Evolutionary conservation across 225 moss, liverwort and hornwort genomes (phyloP).

Genomic region (Pseudisothecium myosuroides): DNA sequence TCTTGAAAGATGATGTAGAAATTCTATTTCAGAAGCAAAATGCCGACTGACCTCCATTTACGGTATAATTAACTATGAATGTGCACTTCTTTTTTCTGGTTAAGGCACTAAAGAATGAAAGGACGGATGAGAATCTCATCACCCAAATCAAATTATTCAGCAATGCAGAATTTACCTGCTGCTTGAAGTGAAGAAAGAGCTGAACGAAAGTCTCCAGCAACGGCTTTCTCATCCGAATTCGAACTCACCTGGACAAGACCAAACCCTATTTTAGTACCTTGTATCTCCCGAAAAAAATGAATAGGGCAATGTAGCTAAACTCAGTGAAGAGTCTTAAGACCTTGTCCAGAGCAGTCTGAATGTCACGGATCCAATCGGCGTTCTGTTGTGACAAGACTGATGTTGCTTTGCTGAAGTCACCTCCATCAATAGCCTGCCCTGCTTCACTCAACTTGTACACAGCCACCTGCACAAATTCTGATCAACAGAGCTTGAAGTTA

Average conservation of each 20-base stretch:
- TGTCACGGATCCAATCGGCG: constrained; percentile 55
- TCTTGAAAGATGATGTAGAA: not conserved
- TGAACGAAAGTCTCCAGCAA: constrained; percentile 56
- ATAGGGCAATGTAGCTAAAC: not conserved
- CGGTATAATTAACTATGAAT: not conserved
- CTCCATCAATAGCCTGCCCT: constrained; percentile 85
- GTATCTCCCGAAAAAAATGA: not conserved
- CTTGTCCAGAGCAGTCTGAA: constrained; percentile 69
- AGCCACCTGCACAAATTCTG: constrained; percentile 78
- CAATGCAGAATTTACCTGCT: constrained; percentile 44
- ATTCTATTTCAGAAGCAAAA: not conserved
- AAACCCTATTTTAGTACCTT: not conserved
- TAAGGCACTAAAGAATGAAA: not conserved
- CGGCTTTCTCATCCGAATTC: constrained; percentile 57
- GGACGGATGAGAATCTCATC: not conserved
- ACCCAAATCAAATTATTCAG: not conserved
- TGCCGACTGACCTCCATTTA: not conserved
- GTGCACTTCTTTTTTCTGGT: not conserved
- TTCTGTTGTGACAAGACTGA: constrained; percentile 45
- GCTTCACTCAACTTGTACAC: constrained; percentile 89
- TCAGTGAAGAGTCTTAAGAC: not conserved
- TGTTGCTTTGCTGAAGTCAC: constrained; percentile 63
- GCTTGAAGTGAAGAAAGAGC: constrained; percentile 57
- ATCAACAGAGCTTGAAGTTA: not conserved
- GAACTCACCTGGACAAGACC: constrained; percentile 56